Evolutionary conservation across 345 rosid genomes (phyloP).

Genomic region (Psidium guajava): DNA sequence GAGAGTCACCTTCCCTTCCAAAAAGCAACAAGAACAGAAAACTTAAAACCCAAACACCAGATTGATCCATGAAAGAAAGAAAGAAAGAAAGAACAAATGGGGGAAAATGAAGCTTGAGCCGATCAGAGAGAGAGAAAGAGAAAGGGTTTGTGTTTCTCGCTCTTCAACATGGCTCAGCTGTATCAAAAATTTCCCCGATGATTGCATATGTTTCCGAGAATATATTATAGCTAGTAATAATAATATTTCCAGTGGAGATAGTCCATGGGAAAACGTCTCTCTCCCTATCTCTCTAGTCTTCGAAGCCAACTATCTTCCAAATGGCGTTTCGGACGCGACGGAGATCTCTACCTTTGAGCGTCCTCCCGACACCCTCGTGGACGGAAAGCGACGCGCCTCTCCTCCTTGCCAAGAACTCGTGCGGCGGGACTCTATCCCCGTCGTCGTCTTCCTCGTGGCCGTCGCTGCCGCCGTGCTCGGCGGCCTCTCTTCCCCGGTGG

Average conservation of each 20-base stretch:
- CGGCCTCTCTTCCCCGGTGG: background rate
- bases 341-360: slow-evolving; percentile 36
- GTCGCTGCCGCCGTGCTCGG: background rate
- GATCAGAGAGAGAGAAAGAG: background rate
- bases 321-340: slow-evolving; percentile 35
- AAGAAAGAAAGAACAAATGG: background rate
- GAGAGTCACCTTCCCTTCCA: background rate
- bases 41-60: background rate
- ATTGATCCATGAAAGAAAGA: background rate
- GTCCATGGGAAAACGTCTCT: background rate
- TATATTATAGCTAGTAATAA: background rate
- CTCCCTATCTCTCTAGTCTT: slow-evolving; percentile 11
- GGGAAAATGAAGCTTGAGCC: background rate
- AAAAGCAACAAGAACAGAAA: background rate
- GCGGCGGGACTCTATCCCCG: slow-evolving; percentile 22
- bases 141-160: background rate
- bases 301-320: slow-evolving; percentile 39
- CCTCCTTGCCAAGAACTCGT: slow-evolving; percentile 30
- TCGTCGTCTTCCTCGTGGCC: background rate
- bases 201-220: background rate
- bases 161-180: background rate
- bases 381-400: slow-evolving; percentile 34
- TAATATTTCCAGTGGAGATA: background rate
- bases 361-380: slow-evolving; percentile 39
- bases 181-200: background rate